Base-by-base conservation (phyloP, 768 basidiomycete species). In the Cyclocybe cylindracea region DNA sequence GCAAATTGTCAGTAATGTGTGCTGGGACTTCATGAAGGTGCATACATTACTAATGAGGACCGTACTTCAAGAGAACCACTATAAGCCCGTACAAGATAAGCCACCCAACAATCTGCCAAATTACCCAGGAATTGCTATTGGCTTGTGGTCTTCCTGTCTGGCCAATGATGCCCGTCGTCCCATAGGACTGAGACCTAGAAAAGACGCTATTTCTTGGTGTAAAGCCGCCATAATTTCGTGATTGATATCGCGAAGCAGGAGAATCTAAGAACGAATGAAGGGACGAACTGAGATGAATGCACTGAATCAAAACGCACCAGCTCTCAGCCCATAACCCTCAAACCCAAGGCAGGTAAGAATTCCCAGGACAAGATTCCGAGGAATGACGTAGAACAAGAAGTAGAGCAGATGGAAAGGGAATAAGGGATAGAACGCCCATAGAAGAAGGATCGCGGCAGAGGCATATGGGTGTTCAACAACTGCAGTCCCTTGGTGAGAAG, bases 341-440 rank as follows among this genome's bases (percentile, higher is more conserved):
- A 58, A 58, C 19, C 60, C 60, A 24, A 61, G 36, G 39, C 57
- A 61, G 11, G 53, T 53, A 33, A 59, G 34, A 14, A 59, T 24
- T 10, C 60, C 60, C 3, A 56, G 48, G 41, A 54, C 19, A 8
- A 61, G 44, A 39, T 43, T 49, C 7, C 51, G 50, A 31, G 60
- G 60, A 36, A 61, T 24, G 44, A 52, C 50, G 33, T 46, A 59
- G 46, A 61, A 34, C 33, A 55, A 43, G 11, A 53, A 54, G 38
- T 55, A 61, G n/a, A 61, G 10, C 8, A 49, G 35, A 16, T 55
- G 54, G 46, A 61, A 61, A 24, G 60, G 60, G 37, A 55, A 56
- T 35, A 56, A 43, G 10, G 60, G 60, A 44, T 59, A 59, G 51
- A 54, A 61, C 10, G 60, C 48, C 60, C 57, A 58, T 5, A 61